Evolutionary conservation across 164 flowering plant genomes (phyloP), one percentile per base, ranked within the genome.

Genomic region (Umbilicus rupestris): DNA sequence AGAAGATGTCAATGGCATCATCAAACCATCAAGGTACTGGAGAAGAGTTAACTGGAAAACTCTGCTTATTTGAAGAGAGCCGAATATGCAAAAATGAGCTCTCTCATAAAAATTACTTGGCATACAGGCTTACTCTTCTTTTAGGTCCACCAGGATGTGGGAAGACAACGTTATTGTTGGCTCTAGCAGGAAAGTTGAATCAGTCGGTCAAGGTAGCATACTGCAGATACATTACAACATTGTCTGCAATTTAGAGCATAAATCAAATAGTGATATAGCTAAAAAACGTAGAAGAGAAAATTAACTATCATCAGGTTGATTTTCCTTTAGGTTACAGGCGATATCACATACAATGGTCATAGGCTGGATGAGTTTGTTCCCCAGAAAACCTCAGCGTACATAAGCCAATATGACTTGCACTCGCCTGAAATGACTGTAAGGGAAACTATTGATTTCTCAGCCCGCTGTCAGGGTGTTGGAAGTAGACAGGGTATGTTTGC

Each of bases 391-490:
- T 79, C 89, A 10, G 84, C 85, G 26, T 85, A 85, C 68, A 79
- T 87, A 3, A 83, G 89, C 72, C 87, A 87, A 74, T 39, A 82
- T 70, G 89, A 83, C 68, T 66, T 77, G 64, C 92, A 87, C 68
- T 75, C 78, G 3, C 77, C 85, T 8, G 84, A 82, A 65, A 78
- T 87, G 86, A 85, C 87, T 44, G 92, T 87, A 0, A 80, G 84
- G 75, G 92, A 87, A 73, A 82, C 86, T 14, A 71, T 84, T 26
- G 87, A 87, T 64, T 87, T 84, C 66, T 79, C 92, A 4, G 81
- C 83, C 1, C 79, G 81, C 5, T 87, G 83, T 66, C 88, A 84
- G 64, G 92, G 92, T 17, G 74, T 77, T 47, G 85, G 87, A 58
- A 71, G 66, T 66, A 73, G 86, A 71, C 71, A 78, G 58, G 85